Conservation (phyloP, 1,284 basidiomycete genomes). For the Ceratobasidium sp. region DNA sequence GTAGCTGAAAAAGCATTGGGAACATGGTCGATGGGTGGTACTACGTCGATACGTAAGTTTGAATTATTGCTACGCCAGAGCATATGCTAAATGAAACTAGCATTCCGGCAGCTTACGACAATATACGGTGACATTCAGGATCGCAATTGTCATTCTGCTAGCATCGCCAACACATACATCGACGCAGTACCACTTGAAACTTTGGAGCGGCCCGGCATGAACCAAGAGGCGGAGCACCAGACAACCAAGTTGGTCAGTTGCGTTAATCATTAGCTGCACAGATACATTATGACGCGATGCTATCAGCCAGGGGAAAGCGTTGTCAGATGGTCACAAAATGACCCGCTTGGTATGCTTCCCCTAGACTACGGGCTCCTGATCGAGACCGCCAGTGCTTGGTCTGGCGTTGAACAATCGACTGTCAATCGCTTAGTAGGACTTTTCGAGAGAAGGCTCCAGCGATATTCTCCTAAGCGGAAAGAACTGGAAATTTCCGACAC, state of each 20-base stretch:
- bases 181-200: conserved; percentile 6
- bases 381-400: conserved; percentile 61
- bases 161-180: conserved; percentile 56
- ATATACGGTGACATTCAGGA: conserved; percentile 13
- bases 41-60: conserved; percentile 13
- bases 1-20: conserved; percentile 69
- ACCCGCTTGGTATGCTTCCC: conserved; percentile 67
- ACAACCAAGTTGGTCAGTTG: conserved; percentile 3
- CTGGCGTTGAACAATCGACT: conserved; percentile 57
- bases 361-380: conserved; percentile 63
- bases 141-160: conserved; percentile 52
- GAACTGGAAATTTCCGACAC: neutral
- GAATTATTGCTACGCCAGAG: neutral
- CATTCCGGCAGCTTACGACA: conserved; percentile 11
- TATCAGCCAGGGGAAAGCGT: conserved; percentile 52
- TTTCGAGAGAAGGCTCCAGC: conserved; percentile 15
- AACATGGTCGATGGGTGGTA: neutral
- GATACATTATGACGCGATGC: neutral
- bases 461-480: neutral
- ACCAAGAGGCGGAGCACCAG: neutral
- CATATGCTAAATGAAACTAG: neutral
- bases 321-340: conserved; percentile 67
- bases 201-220: neutral
- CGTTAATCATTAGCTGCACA: neutral
- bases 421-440: conserved; percentile 8